Evolutionary conservation across 202 grass and related monocot genomes (phyloP).

Genomic region (Sporobolus alterniflorus): DNA sequence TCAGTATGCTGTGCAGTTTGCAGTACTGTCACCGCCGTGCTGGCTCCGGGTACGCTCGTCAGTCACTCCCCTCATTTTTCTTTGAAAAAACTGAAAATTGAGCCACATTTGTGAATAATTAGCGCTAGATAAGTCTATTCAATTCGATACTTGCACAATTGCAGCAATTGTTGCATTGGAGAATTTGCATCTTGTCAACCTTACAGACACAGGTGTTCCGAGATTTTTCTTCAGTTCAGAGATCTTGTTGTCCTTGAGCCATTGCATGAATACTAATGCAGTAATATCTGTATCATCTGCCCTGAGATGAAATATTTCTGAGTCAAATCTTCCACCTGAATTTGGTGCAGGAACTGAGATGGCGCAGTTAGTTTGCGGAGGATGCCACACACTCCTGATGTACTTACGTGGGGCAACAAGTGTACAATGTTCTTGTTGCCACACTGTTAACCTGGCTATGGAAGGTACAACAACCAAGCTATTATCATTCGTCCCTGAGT

Average conservation of each 20-base stretch:
- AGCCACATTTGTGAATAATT: not conserved
- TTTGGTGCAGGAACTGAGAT: conserved; percentile 83
- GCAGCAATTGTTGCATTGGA: not conserved
- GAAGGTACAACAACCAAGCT: conserved; percentile 63
- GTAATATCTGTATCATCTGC: not conserved
- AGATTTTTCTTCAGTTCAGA: not conserved
- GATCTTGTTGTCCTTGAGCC: not conserved
- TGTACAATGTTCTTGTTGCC: conserved; percentile 99
- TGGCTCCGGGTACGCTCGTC: conserved; percentile 71
- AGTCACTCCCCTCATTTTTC: conserved; percentile 14
- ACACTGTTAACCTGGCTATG: conserved; percentile 93
- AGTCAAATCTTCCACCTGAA: not conserved
- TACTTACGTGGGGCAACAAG: conserved; percentile 94
- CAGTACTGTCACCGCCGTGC: conserved; percentile 86
- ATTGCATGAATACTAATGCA: not conserved
- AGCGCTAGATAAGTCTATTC: not conserved
- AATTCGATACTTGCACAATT: not conserved
- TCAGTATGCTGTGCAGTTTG: conserved; percentile 97
- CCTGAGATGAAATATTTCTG: not conserved
- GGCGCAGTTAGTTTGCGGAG: conserved; percentile 96
- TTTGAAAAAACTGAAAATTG: conserved; percentile 19
- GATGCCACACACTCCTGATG: conserved; percentile 99
- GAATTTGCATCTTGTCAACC: conserved; percentile 18
- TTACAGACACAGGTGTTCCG: not conserved
- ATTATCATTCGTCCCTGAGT: conserved; percentile 21